These are phyloP conservation scores for Pythium brachiatum DNA, from an alignment of 352 stramenopile species.

Conservation along the genomic window DNA sequence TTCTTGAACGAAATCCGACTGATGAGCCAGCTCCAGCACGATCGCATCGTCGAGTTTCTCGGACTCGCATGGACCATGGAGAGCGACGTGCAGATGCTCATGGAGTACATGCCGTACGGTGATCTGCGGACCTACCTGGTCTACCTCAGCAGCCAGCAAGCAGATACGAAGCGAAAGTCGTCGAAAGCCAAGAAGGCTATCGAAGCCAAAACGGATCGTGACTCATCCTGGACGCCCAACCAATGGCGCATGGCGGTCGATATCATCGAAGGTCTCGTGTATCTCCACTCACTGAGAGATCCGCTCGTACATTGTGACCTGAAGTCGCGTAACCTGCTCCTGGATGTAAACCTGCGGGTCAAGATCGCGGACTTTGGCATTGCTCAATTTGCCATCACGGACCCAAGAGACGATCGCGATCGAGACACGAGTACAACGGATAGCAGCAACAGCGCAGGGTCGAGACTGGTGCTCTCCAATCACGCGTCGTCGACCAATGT, in stretches of 20 bases:
- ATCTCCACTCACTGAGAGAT: slow-evolving; percentile 55
- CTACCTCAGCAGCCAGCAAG: slow-evolving; percentile 11
- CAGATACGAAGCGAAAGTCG: slow-evolving; percentile 8
- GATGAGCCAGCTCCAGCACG: slow-evolving; percentile 24
- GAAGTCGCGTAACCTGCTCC: slow-evolving; percentile 65
- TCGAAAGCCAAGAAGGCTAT: background rate
- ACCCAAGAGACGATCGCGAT: background rate
- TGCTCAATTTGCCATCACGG: slow-evolving; percentile 26
- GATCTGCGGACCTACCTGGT: slow-evolving; percentile 30
- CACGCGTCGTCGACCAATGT: slow-evolving; percentile 19
- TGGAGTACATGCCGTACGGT: slow-evolving; percentile 35
- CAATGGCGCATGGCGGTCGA: slow-evolving; percentile 48
- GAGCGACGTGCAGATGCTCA: slow-evolving; percentile 28
- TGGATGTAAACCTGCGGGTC: slow-evolving; percentile 49
- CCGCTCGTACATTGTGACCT: slow-evolving; percentile 70
- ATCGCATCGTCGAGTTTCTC: slow-evolving; percentile 32
- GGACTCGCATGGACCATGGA: slow-evolving; percentile 39
- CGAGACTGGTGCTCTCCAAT: background rate
- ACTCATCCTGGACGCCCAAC: slow-evolving; percentile 14
- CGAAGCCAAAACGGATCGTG: background rate
- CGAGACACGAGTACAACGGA: slow-evolving; percentile 19
- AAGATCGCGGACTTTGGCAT: slow-evolving; percentile 76
- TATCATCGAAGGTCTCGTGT: slow-evolving; percentile 59
- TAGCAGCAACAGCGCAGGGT: background rate
- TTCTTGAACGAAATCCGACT: slow-evolving; percentile 28